phyloP scores from a whole-genome alignment of 169 alveolate genomes.

The Plasmodium gonderi region DNA sequence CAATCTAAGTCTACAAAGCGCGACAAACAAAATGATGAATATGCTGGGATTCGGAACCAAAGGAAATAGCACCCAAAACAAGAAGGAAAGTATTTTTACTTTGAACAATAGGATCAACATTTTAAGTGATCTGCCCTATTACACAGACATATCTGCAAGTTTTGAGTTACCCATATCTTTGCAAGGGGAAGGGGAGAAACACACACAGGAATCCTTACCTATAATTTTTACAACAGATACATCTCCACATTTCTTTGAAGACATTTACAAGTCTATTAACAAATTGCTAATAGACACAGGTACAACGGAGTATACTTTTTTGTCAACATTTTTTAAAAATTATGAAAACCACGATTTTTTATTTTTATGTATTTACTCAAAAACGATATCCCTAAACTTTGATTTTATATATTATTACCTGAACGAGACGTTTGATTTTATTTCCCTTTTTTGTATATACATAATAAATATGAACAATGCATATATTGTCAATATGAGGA shows the following conservation, averaged over 20 bases:
- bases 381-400: constrained; percentile 34
- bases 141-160: too few relatives aligned
- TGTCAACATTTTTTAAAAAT: constrained; percentile 73
- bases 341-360: constrained; percentile 40
- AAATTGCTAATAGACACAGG: constrained; percentile 82
- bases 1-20: neutral
- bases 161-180: too few relatives aligned
- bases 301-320: constrained; percentile 76
- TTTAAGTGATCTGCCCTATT: constrained; percentile 25
- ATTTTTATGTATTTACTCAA: constrained; percentile 39
- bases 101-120: constrained; percentile 19
- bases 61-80: neutral
- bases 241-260: constrained; percentile 71
- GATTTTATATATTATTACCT: constrained; percentile 30
- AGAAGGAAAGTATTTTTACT: constrained; percentile 20
- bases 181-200: neutral
- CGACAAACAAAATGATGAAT: constrained; percentile 68
- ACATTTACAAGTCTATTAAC: constrained; percentile 77
- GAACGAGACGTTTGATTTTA: constrained; percentile 26
- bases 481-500: neutral
- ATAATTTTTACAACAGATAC: constrained; percentile 11
- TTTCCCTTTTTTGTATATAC: constrained; percentile 34
- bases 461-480: constrained; percentile 33
- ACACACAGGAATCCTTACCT: neutral
- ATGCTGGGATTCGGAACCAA: constrained; percentile 41